A percentile compares a stretch with the other conserved stretches of the same genome.
Evolutionary conservation across 2,329 filamentous ascomycete genomes (phyloP).

Genomic region (Didymella pinodella): DNA sequence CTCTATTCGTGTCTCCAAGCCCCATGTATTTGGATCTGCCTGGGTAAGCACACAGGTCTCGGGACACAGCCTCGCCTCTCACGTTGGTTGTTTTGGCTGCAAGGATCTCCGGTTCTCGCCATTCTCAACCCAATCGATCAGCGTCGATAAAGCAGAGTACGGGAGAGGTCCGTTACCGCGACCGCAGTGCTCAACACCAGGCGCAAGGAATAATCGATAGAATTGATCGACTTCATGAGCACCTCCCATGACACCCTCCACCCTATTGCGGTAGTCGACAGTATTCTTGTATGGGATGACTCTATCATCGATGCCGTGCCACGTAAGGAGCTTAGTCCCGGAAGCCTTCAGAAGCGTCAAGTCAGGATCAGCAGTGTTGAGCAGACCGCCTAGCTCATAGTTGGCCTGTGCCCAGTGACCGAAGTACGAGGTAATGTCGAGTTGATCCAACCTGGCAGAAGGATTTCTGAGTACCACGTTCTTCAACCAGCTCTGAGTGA

Average conservation of each 20-base stretch:
- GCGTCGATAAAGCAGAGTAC: conserved; percentile 24
- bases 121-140: conserved; percentile 44
- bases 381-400: conserved; percentile 33
- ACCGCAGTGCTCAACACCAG: conserved; percentile 40
- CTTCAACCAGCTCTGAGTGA: conserved; percentile 32
- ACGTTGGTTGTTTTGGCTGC: conserved; percentile 28
- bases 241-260: conserved; percentile 38
- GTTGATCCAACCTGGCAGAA: conserved; percentile 22
- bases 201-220: conserved; percentile 44
- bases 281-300: conserved; percentile 41
- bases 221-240: conserved; percentile 36
- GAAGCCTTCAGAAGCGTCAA: conserved; percentile 33
- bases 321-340: conserved; percentile 40
- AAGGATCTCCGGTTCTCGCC: conserved; percentile 34
- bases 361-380: conserved; percentile 35
- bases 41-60: conserved; percentile 34
- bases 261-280: conserved; percentile 32
- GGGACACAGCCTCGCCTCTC: conserved; percentile 29
- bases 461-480: conserved; percentile 27
- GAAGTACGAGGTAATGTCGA: conserved; percentile 27
- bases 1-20: conserved; percentile 26
- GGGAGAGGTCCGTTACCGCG: conserved; percentile 31
- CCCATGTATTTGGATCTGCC: conserved; percentile 29
- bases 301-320: conserved; percentile 39
- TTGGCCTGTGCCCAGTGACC: conserved; percentile 30